Evolutionary conservation across 2,329 filamentous ascomycete genomes (phyloP).

Genomic region (Xylariaceae sp.): DNA sequence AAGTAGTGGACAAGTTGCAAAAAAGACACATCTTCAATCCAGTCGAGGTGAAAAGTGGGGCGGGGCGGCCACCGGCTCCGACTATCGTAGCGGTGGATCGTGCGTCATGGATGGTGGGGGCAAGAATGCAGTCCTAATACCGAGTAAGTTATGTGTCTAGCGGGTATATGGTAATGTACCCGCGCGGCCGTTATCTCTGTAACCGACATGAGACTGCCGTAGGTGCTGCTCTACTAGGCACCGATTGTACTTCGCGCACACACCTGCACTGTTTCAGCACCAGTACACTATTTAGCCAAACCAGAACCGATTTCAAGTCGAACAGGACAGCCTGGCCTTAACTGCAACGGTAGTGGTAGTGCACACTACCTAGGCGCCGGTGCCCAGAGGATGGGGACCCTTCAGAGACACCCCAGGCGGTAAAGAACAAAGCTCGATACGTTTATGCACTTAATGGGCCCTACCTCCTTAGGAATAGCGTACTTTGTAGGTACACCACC

Average conservation of each 20-base stretch:
- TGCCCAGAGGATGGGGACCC: too few species aligned
- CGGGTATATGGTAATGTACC: too few species aligned
- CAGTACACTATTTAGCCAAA: conserved; percentile 3
- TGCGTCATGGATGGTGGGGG: conserved; percentile 8
- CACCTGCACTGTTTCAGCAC: neutral
- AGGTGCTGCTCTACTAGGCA: neutral
- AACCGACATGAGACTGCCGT: too few species aligned
- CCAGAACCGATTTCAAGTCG: conserved; percentile 8
- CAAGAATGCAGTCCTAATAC: neutral
- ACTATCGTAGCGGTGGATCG: neutral
- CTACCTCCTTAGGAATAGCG: too few species aligned
- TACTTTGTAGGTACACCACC: too few species aligned
- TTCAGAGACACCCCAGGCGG: too few species aligned
- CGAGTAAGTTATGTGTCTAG: neutral
- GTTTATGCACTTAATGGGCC: too few species aligned
- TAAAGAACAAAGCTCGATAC: too few species aligned
- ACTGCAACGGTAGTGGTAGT: neutral
- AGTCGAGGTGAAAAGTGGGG: conserved; percentile 25
- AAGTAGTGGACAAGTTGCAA: conserved; percentile 35
- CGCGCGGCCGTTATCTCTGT: too few species aligned
- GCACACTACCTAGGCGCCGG: neutral
- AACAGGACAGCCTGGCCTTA: conserved; percentile 23
- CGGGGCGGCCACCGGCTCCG: neutral
- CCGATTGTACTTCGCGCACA: neutral
- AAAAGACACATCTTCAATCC: conserved; percentile 35